Conservation (phyloP, 2,329 filamentous ascomycete species). For the Claviceps cyperi region DNA sequence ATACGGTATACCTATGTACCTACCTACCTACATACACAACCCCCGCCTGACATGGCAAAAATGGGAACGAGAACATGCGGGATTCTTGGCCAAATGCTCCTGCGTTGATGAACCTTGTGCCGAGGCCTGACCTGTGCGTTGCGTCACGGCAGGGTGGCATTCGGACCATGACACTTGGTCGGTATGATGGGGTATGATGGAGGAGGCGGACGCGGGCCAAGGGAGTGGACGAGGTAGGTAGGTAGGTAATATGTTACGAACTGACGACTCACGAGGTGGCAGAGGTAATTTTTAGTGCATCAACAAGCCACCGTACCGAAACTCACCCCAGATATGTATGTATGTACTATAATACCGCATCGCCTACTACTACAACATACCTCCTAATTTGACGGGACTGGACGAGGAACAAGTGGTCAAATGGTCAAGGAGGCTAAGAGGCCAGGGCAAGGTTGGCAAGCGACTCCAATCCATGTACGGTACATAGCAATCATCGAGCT, state of each 20-base stretch:
- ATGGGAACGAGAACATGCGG: slow-evolving; percentile 1
- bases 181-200: neutral
- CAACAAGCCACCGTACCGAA: neutral
- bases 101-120: slow-evolving; percentile 1
- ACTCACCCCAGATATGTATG: neutral
- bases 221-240: neutral
- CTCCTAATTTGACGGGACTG: neutral
- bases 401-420: neutral
- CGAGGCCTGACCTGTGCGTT: neutral
- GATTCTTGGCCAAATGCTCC: neutral
- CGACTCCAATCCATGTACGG: neutral
- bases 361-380: neutral
- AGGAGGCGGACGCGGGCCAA: neutral
- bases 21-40: too few species aligned
- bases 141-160: slow-evolving; percentile 3
- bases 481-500: too few species aligned
- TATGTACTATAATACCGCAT: neutral
- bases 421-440: neutral
- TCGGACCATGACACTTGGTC: neutral
- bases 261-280: neutral
- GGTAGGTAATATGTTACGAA: neutral
- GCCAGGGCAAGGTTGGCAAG: neutral
- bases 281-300: neutral
- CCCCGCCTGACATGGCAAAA: slow-evolving; percentile 2
- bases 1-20: too few species aligned